Conservation (phyloP, 345 rosid genomes). For the Clausena lansium region DNA sequence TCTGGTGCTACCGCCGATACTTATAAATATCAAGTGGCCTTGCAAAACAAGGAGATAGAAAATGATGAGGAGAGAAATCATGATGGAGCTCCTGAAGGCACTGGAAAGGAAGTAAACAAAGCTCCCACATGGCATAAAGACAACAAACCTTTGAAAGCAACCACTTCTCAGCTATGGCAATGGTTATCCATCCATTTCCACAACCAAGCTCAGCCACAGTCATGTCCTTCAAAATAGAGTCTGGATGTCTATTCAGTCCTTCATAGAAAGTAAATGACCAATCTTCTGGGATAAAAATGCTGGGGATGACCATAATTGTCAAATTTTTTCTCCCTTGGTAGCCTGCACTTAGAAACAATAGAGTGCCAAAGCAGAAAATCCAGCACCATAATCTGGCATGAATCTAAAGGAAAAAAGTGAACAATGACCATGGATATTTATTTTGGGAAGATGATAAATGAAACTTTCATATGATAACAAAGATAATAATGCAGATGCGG, state of each 20-base stretch:
- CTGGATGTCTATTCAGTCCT: too few species aligned
- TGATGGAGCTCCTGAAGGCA: background rate
- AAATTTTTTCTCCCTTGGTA: constrained; percentile 59
- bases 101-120: background rate
- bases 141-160: too few species aligned
- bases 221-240: too few species aligned
- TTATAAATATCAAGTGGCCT: background rate
- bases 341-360: constrained; percentile 40
- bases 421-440: background rate
- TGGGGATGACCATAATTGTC: too few species aligned
- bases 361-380: constrained; percentile 10
- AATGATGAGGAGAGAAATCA: background rate
- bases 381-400: background rate
- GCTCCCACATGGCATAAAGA: too few species aligned
- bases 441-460: constrained; percentile 2
- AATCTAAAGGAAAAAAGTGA: background rate
- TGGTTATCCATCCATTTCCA: too few species aligned
- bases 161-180: too few species aligned
- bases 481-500: background rate
- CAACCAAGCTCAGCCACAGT: too few species aligned
- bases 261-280: too few species aligned
- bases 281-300: too few species aligned
- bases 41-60: background rate
- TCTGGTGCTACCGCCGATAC: background rate
- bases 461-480: background rate